Conservation (phyloP, 176 grass and related monocot species). For the Ananas comosus region DNA sequence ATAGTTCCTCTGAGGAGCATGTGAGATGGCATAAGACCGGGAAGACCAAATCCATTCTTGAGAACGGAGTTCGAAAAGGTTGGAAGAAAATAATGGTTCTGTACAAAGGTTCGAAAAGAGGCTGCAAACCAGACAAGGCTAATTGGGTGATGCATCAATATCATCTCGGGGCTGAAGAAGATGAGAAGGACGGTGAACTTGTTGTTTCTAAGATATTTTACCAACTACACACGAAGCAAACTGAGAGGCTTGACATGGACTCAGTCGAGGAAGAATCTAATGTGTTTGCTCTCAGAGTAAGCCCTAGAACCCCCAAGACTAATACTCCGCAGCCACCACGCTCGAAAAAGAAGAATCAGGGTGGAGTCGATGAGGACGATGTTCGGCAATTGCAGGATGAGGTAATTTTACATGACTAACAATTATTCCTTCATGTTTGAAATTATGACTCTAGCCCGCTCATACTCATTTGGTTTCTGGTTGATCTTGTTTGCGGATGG, state of each 20-base stretch:
- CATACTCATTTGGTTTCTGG: background rate
- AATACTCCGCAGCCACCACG: constrained; percentile 38
- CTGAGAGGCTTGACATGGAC: constrained; percentile 31
- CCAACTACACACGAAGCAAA: constrained; percentile 38
- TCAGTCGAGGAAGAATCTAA: constrained; percentile 22
- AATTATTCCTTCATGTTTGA: background rate
- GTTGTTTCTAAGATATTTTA: constrained; percentile 71
- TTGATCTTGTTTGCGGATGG: background rate
- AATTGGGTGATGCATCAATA: constrained; percentile 93
- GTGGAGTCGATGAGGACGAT: constrained; percentile 23
- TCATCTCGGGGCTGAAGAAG: constrained; percentile 59
- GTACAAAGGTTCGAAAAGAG: constrained; percentile 42
- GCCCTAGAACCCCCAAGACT: constrained; percentile 69
- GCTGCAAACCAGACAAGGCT: constrained; percentile 49
- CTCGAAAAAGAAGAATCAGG: constrained; percentile 26
- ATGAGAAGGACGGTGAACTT: constrained; percentile 54
- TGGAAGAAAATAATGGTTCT: constrained; percentile 98
- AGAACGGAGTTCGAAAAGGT: constrained; percentile 51
- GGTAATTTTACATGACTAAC: constrained; percentile 32
- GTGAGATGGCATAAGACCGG: constrained; percentile 92
- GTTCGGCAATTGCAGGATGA: constrained; percentile 20
- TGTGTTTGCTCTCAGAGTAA: constrained; percentile 28
- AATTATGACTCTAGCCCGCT: background rate
- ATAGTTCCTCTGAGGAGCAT: constrained; percentile 29
- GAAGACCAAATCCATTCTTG: constrained; percentile 46